Base-by-base conservation (phyloP, 1,284 basidiomycete genomes). In the Dichomitus squalens region DNA sequence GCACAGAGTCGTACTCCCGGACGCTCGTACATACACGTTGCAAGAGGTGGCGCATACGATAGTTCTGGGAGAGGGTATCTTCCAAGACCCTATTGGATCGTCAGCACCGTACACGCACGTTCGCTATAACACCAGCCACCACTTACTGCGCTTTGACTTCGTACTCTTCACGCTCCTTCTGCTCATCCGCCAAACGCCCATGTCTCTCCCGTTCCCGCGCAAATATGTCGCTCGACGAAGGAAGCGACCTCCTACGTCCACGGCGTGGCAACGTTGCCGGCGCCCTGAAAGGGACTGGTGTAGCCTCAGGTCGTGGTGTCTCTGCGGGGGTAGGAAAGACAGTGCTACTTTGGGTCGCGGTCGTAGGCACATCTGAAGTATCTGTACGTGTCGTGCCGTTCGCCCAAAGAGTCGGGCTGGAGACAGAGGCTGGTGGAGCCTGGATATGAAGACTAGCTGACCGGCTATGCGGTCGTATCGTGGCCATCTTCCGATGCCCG, bases 1-100 rank as follows among this genome's bases (percentile, higher is more conserved):
- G 87, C 16, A 85, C 72, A 9, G 74, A 67, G 53, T 90, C 86
- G 59, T 85, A 88, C 46, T 91, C 89, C 59, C 79, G 78, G 43
- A 90, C 75, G 38, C 78, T 78, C 14, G 73, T 73, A 2, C 86
- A 82, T 48, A 90, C 79, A 44, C 82, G 80, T 64, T 89, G 86
- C 35, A 90, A 73, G 29, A 88, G 74, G 62, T 85, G 82, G 36
- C 88, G 82, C 48, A 86, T 83, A 50, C 83, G 77, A 53, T 82
- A 76, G 60, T 92, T 92, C 65, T 88, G 84, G 14, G 76, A 71
- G 49, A 74, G 73, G 11, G 81, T 72, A 47, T 86, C 80, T 47
- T 85, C 82, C 31, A 91, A 70, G 18, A 86, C 72, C 54, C 89
- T 90, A 61, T 20, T 59, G 41, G 18, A 33, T 31, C 40, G 58